phyloP scores from a whole-genome alignment of 768 basidiomycete species.

The Porpolomopsis calyptriformis region DNA sequence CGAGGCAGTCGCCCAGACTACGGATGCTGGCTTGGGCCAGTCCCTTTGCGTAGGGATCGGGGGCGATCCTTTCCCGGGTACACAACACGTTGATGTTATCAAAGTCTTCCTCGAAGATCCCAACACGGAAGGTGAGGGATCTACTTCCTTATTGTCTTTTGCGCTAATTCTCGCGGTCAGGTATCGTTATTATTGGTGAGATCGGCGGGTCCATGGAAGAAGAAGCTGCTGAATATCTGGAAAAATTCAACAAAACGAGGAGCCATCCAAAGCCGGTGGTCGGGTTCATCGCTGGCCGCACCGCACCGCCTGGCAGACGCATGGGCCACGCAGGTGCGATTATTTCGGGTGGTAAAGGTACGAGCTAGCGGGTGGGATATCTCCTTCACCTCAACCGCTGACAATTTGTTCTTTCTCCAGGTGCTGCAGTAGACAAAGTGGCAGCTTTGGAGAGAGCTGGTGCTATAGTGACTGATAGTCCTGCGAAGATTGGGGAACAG shows the following conservation, averaged over 20 bases:
- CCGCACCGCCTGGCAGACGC: conserved; percentile 93
- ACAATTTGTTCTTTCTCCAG: conserved; percentile 22
- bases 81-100: conserved; percentile 90
- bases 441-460: conserved; percentile 84
- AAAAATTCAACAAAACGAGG: conserved; percentile 84
- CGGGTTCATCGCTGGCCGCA: conserved; percentile 95
- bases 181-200: conserved; percentile 97
- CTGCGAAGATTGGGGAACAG: conserved; percentile 84
- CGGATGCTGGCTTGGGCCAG: conserved; percentile 90
- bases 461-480: conserved; percentile 87
- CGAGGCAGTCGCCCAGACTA: conserved; percentile 97
- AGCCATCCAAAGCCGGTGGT: conserved; percentile 88
- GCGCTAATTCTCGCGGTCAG: conserved; percentile 25
- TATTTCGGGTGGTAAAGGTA: conserved; percentile 94
- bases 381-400: too few species aligned
- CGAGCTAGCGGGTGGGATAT: too few species aligned
- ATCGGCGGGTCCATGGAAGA: conserved; percentile 99
- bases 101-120: conserved; percentile 94
- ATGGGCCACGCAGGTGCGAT: conserved; percentile 99
- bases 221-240: conserved; percentile 94
- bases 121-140: conserved; percentile 68
- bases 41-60: conserved; percentile 96
- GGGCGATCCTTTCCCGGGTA: conserved; percentile 94
- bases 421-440: conserved; percentile 91
- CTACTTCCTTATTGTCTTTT: background rate